These are phyloP conservation scores for Paraconiothyrium brasiliense DNA, from an alignment of 2,329 filamentous ascomycete species.

Conservation along the genomic window DNA sequence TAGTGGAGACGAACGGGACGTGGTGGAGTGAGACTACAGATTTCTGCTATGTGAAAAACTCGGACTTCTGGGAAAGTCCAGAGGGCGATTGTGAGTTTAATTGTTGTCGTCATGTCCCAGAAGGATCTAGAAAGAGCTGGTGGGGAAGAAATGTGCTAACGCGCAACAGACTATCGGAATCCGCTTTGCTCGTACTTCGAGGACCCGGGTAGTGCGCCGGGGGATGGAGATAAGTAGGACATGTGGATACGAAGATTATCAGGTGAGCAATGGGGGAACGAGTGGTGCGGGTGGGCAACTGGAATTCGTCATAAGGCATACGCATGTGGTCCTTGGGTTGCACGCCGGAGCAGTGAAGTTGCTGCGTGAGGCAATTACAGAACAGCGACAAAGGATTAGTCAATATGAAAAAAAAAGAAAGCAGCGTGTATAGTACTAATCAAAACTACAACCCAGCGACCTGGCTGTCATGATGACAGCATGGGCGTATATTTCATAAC, in stretches of 20 bases:
- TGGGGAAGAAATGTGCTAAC: background rate
- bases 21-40: constrained; percentile 42
- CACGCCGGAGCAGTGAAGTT: background rate
- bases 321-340: background rate
- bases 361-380: background rate
- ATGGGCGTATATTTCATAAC: background rate
- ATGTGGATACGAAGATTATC: background rate
- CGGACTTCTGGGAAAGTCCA: constrained; percentile 39
- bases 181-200: constrained; percentile 34
- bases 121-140: background rate
- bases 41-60: constrained; percentile 40
- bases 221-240: background rate
- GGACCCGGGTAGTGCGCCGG: constrained; percentile 16
- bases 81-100: constrained; percentile 33
- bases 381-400: background rate
- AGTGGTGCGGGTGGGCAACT: background rate
- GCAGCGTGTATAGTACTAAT: background rate
- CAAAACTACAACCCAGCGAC: background rate
- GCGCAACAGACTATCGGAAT: constrained; percentile 30
- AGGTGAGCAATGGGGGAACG: background rate
- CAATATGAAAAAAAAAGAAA: background rate
- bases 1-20: constrained; percentile 25
- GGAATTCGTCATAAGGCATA: background rate
- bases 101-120: background rate
- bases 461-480: background rate